These are phyloP conservation scores for Tothia fuscella DNA, from an alignment of 2,329 filamentous ascomycete species.

Conservation along the genomic window DNA sequence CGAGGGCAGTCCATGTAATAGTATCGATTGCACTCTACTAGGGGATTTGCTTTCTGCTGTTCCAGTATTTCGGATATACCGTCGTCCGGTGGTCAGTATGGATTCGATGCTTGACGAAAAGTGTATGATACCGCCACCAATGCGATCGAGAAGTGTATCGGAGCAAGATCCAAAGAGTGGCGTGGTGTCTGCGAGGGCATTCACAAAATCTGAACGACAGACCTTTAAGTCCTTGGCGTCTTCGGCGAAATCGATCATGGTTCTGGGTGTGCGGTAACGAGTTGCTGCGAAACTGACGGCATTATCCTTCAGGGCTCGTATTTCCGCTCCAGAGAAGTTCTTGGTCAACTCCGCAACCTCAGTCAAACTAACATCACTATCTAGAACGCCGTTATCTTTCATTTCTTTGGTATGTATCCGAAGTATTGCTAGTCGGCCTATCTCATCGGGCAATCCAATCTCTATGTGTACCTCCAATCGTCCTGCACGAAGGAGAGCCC, in stretches of 20 bases:
- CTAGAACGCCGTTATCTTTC: conserved; percentile 61
- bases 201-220: conserved; percentile 62
- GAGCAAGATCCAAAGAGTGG: conserved; percentile 91
- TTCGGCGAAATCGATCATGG: conserved; percentile 65
- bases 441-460: conserved; percentile 84
- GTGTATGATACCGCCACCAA: conserved; percentile 70
- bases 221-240: conserved; percentile 84
- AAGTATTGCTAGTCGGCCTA: conserved; percentile 78
- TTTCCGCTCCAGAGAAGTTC: conserved; percentile 94
- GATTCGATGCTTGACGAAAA: conserved; percentile 64
- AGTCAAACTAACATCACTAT: conserved; percentile 60
- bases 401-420: conserved; percentile 84
- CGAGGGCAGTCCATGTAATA: conserved; percentile 72
- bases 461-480: conserved; percentile 96
- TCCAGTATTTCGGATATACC: conserved; percentile 66
- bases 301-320: conserved; percentile 81
- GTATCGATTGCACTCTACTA: conserved; percentile 57
- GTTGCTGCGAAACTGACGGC: conserved; percentile 88
- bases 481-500: conserved; percentile 80
- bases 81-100: conserved; percentile 64
- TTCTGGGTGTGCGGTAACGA: conserved; percentile 81
- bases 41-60: no score
- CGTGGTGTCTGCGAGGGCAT: conserved; percentile 78
- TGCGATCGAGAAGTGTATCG: conserved; percentile 66
- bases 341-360: conserved; percentile 76